A percentile compares a stretch with the other conserved stretches of the same genome.
These are phyloP conservation scores for Chlamydomonas asymmetrica DNA, from an alignment of 139 green algal genomes.

Conservation along the genomic window DNA sequence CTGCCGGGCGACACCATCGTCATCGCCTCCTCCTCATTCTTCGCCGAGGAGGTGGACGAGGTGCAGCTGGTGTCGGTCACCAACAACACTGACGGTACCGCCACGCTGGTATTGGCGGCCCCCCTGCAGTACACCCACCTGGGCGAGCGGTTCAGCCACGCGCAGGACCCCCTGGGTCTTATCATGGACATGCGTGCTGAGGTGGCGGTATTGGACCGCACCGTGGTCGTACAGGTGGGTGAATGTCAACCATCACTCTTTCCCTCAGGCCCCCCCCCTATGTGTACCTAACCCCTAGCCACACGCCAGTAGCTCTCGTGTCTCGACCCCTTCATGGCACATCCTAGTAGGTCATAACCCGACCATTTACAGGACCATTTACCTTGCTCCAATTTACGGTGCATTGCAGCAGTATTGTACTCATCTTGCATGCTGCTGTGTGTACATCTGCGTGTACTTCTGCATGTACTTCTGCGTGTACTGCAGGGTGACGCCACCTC, in stretches of 20 bases:
- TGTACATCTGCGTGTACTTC: background rate
- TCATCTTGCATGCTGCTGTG: too few relatives aligned
- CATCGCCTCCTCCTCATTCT: constrained; percentile 54
- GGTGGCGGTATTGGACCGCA: constrained; percentile 52
- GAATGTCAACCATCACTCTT: too few relatives aligned
- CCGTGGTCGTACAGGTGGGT: too few relatives aligned
- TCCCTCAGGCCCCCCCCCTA: too few relatives aligned
- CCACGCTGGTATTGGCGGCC: constrained; percentile 26
- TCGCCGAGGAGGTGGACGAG: constrained; percentile 50
- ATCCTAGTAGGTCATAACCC: too few relatives aligned
- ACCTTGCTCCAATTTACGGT: too few relatives aligned
- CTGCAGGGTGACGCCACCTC: constrained; percentile 47
- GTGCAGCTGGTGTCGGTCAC: constrained; percentile 1
- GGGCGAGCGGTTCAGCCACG: constrained; percentile 36
- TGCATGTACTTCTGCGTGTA: too few relatives aligned
- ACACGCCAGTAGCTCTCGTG: too few relatives aligned
- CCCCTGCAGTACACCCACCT: constrained; percentile 54
- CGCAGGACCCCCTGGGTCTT: background rate
- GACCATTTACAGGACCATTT: too few relatives aligned
- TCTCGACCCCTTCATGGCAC: too few relatives aligned
- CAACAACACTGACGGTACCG: background rate
- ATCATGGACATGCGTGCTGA: constrained; percentile 62
- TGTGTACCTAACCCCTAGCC: too few relatives aligned
- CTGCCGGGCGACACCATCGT: constrained; percentile 50
- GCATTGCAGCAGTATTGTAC: too few relatives aligned